Conservation (phyloP, 2,329 filamentous ascomycete species). For the Penicillium sclerotigenum region DNA sequence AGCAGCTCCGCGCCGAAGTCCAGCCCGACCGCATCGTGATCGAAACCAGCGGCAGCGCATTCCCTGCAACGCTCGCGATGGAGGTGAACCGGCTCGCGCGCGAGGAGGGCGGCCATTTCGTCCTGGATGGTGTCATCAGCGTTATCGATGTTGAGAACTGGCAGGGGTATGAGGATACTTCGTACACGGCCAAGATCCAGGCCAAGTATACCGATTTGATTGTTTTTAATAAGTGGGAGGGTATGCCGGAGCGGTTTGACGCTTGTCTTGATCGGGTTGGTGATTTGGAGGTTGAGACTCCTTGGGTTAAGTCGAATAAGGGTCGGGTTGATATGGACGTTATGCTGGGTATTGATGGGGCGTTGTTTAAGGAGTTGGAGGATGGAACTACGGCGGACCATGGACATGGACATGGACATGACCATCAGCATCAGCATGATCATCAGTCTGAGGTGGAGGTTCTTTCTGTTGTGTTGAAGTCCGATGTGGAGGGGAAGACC, state of each 20-base stretch:
- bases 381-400: constrained; percentile 34
- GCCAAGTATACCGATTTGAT: constrained; percentile 86
- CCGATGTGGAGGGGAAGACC: constrained; percentile 41
- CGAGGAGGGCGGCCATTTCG: constrained; percentile 60
- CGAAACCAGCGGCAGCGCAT: constrained; percentile 86
- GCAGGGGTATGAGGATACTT: constrained; percentile 87
- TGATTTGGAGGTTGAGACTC: constrained; percentile 74
- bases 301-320: constrained; percentile 79
- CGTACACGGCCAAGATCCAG: constrained; percentile 83
- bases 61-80: constrained; percentile 84
- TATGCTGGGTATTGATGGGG: constrained; percentile 83
- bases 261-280: constrained; percentile 73
- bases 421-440: constrained; percentile 48
- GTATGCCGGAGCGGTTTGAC: constrained; percentile 71
- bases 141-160: constrained; percentile 96
- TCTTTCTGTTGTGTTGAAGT: constrained; percentile 69
- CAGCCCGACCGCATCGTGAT: constrained; percentile 82
- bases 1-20: constrained; percentile 62
- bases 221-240: constrained; percentile 91
- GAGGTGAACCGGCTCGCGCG: constrained; percentile 77
- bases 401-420: constrained; percentile 20
- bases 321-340: constrained; percentile 76
- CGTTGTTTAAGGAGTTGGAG: constrained; percentile 52
- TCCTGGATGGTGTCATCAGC: constrained; percentile 81
- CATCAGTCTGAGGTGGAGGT: constrained; percentile 90